Conservation (phyloP, 768 basidiomycete genomes). For the Podaxis rugospora region DNA sequence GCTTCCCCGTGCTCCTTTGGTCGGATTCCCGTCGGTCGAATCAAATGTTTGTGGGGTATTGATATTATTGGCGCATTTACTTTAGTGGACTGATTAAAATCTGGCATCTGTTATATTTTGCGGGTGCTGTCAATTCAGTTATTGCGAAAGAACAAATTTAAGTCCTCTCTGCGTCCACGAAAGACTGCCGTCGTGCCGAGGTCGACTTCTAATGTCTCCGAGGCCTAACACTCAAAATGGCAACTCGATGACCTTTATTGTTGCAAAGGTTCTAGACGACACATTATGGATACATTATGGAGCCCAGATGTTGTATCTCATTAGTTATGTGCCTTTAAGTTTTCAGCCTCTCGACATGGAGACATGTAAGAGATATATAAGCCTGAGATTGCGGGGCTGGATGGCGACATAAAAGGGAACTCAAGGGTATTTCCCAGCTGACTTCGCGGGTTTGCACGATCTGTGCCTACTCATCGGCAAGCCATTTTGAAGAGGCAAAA, state of each 20-base stretch:
- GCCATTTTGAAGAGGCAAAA: too few species aligned
- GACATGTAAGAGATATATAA: neutral
- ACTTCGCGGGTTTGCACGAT: too few species aligned
- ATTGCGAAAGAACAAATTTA: neutral
- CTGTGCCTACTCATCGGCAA: too few species aligned
- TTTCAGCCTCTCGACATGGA: neutral
- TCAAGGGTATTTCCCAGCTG: too few species aligned
- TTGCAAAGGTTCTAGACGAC: neutral
- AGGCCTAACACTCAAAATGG: slow-evolving; percentile 6
- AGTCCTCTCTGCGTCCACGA: neutral
- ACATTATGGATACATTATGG: too few species aligned
- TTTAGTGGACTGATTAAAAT: neutral
- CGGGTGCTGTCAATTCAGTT: neutral
- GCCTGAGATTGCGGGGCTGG: too few species aligned
- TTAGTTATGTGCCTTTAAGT: neutral
- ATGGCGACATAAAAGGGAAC: too few species aligned
- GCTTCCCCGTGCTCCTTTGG: neutral
- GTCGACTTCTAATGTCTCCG: slow-evolving; percentile 5
- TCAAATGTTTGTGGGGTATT: neutral
- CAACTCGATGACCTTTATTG: slow-evolving; percentile 8
- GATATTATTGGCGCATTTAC: neutral
- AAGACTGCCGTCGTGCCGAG: neutral
- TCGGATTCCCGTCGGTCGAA: slow-evolving; percentile 8
- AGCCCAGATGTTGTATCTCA: neutral
- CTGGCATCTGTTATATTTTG: neutral